Conservation (phyloP, 495 filamentous ascomycete species). For the Hyaloscypha hepaticicola region DNA sequence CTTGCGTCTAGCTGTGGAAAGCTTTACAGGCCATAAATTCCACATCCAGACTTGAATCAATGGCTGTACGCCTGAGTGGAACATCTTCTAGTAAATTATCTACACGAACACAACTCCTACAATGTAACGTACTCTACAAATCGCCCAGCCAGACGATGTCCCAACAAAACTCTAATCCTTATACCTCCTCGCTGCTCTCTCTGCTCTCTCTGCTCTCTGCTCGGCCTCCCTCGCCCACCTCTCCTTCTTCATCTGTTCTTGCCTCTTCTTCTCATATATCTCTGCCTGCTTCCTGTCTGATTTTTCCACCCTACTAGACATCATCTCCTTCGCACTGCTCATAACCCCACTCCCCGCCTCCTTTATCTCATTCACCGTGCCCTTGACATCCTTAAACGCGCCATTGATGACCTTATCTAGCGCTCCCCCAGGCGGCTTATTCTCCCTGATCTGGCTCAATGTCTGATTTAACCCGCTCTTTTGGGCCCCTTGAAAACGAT, state of each 20-base stretch:
- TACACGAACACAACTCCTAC: background rate
- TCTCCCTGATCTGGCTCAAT: background rate
- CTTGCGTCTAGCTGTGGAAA: too few relatives aligned
- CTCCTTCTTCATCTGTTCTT: slow-evolving; percentile 43
- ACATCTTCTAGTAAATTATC: background rate
- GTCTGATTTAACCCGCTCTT: slow-evolving; percentile 2
- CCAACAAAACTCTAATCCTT: background rate
- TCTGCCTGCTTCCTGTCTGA: slow-evolving; percentile 35
- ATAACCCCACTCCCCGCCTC: slow-evolving; percentile 30
- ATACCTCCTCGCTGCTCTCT: slow-evolving; percentile 7
- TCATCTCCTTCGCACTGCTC: slow-evolving; percentile 36
- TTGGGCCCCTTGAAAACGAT: slow-evolving; percentile 10
- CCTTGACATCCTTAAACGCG: slow-evolving; percentile 25
- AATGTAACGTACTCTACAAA: background rate
- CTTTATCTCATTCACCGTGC: slow-evolving; percentile 21
- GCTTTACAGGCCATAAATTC: too few relatives aligned
- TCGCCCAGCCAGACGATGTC: background rate
- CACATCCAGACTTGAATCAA: background rate
- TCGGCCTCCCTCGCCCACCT: slow-evolving; percentile 33
- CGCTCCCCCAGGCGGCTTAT: background rate
- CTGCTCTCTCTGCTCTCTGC: slow-evolving; percentile 21
- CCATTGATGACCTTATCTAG: background rate
- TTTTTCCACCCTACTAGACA: slow-evolving; percentile 34
- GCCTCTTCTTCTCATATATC: slow-evolving; percentile 48
- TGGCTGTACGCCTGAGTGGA: background rate